Evolutionary conservation across 352 stramenopile genomes (phyloP).

Genomic region (Phytophthora sojae): DNA sequence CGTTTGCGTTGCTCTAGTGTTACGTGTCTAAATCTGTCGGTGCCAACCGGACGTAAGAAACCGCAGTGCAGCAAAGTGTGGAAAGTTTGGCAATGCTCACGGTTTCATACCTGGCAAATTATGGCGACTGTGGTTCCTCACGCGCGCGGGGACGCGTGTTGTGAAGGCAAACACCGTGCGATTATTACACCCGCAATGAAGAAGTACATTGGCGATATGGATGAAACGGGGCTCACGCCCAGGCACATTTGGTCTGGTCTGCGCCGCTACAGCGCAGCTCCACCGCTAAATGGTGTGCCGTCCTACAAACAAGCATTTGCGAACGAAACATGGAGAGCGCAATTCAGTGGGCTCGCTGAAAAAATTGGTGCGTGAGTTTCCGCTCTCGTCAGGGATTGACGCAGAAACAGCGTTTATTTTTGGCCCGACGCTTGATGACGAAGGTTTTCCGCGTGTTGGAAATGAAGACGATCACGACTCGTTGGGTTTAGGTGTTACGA

Average conservation of each 20-base stretch:
- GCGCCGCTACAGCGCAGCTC: not conserved
- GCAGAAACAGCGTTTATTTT: not conserved
- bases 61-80: not conserved
- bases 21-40: not conserved
- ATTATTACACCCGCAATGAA: not conserved
- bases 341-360: not conserved
- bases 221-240: constrained; percentile 2
- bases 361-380: not conserved
- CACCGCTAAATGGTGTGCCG: constrained; percentile 1
- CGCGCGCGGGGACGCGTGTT: not conserved
- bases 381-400: not conserved
- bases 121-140: not conserved
- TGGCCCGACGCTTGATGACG: not conserved
- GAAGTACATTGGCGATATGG: constrained; percentile 8
- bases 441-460: not conserved
- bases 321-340: not conserved
- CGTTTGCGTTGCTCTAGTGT: not conserved
- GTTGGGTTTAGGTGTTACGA: not conserved
- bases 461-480: not conserved
- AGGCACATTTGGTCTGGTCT: constrained; percentile 8
- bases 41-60: not conserved
- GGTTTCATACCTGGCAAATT: not conserved
- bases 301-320: not conserved
- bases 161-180: not conserved
- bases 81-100: constrained; percentile 5